Conservation (phyloP, 306 rosid genomes). For the Hippophae tibetana region DNA sequence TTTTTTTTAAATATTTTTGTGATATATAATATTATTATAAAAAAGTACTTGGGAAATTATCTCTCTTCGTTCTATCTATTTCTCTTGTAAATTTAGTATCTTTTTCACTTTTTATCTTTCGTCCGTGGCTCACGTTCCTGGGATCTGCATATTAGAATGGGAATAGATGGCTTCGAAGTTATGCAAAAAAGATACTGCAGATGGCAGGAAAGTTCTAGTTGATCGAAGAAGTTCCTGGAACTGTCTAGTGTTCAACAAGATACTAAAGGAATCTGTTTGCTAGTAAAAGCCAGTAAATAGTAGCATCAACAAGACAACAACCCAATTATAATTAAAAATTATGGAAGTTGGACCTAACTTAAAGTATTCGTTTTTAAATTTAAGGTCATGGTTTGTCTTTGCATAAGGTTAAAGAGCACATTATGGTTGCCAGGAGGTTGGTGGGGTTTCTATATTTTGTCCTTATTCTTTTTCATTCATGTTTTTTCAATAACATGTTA, state of each 20-base stretch:
- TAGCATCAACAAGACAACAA: neutral
- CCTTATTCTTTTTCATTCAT: neutral
- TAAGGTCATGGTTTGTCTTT: slow-evolving; percentile 21
- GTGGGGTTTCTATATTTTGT: slow-evolving; percentile 7
- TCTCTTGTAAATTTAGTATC: neutral
- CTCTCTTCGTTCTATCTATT: neutral
- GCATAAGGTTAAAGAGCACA: slow-evolving; percentile 19
- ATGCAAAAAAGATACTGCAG: no score
- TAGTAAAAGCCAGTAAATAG: no score
- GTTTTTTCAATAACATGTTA: neutral
- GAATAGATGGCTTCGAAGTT: neutral
- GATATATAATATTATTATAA: no score
- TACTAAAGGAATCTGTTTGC: no score
- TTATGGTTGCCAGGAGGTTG: slow-evolving; percentile 25
- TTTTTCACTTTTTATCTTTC: neutral
- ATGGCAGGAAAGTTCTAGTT: no score
- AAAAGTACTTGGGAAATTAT: neutral
- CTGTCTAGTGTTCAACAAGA: no score
- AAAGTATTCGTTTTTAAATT: slow-evolving; percentile 10
- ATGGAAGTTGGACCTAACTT: slow-evolving; percentile 12
- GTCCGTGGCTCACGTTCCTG: neutral
- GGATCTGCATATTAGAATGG: neutral
- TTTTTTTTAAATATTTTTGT: no score
- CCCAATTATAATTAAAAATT: slow-evolving; percentile 17
- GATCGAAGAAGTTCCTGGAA: no score